Evolutionary conservation across 345 rosid species (phyloP).

Genomic region (Arabis alpina): DNA sequence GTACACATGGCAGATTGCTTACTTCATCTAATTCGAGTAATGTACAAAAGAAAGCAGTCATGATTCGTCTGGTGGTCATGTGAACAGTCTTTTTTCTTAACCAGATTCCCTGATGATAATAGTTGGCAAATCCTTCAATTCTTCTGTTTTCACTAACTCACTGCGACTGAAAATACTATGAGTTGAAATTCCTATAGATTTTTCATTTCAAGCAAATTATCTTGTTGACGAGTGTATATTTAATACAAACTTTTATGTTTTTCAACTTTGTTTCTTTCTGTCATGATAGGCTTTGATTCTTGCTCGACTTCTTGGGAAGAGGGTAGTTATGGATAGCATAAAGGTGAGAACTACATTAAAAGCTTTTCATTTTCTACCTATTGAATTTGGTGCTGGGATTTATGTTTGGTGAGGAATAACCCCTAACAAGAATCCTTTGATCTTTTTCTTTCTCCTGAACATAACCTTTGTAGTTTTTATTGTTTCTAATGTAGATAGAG

Average conservation of each 20-base stretch:
- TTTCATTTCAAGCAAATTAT: constrained; percentile 22
- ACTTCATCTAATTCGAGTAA: neutral
- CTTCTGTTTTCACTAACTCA: neutral
- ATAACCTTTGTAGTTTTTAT: neutral
- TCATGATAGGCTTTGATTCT: constrained; percentile 80
- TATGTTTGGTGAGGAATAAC: constrained; percentile 3
- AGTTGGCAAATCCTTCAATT: neutral
- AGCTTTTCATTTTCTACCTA: constrained; percentile 7
- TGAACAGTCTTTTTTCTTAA: neutral
- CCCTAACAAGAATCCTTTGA: neutral
- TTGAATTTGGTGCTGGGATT: neutral
- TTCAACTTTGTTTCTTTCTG: constrained; percentile 27
- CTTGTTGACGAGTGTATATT: neutral
- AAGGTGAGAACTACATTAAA: constrained; percentile 50
- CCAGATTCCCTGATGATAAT: neutral
- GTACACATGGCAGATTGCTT: neutral
- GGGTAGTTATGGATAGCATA: constrained; percentile 67
- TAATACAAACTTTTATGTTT: neutral
- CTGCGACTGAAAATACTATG: neutral
- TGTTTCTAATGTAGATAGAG: constrained; percentile 58
- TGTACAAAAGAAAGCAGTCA: constrained; percentile 1
- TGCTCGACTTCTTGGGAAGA: constrained; percentile 84
- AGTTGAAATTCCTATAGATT: neutral
- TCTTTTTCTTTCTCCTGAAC: constrained; percentile 14
- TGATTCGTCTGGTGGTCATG: neutral